phyloP scores from a whole-genome alignment of 73 alveolate genomes.

The Chromera velia region DNA sequence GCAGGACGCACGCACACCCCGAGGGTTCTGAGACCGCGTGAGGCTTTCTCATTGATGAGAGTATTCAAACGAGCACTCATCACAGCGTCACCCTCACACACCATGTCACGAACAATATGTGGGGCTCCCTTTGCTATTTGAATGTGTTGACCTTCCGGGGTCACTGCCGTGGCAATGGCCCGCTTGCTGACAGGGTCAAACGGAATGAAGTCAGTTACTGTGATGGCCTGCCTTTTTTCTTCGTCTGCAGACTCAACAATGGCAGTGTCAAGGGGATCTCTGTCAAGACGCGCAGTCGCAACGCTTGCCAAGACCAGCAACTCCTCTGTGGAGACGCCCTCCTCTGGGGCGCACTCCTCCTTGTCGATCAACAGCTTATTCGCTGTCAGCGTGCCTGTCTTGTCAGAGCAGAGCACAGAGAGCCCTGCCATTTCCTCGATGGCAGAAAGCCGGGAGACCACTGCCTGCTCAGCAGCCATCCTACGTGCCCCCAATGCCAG shows the following conservation, averaged over 20 bases:
- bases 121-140: constrained; percentile 27
- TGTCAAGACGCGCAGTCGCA: too few relatives aligned
- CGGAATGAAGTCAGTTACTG: constrained; percentile 9
- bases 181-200: constrained; percentile 20
- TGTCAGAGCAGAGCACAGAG: constrained; percentile 51
- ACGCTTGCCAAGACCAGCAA: constrained; percentile 10
- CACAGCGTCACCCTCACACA: background rate
- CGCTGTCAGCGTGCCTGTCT: constrained; percentile 62
- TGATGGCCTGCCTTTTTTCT: background rate
- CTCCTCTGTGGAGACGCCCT: constrained; percentile 10
- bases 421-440: constrained; percentile 60
- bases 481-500: constrained; percentile 58
- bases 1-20: too few relatives aligned
- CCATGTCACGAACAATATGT: constrained; percentile 18
- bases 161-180: constrained; percentile 5
- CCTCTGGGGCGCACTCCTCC: background rate
- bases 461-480: constrained; percentile 48
- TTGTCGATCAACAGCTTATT: constrained; percentile 51
- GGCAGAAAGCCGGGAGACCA: constrained; percentile 55
- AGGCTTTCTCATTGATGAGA: background rate
- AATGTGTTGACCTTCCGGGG: background rate
- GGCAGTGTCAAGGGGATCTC: constrained; percentile 12
- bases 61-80: constrained; percentile 6
- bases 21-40: background rate
- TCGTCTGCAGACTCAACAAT: constrained; percentile 2